Base-by-base conservation (phyloP, 139 green algal species). In the Protoeuglena noctilucae region DNA sequence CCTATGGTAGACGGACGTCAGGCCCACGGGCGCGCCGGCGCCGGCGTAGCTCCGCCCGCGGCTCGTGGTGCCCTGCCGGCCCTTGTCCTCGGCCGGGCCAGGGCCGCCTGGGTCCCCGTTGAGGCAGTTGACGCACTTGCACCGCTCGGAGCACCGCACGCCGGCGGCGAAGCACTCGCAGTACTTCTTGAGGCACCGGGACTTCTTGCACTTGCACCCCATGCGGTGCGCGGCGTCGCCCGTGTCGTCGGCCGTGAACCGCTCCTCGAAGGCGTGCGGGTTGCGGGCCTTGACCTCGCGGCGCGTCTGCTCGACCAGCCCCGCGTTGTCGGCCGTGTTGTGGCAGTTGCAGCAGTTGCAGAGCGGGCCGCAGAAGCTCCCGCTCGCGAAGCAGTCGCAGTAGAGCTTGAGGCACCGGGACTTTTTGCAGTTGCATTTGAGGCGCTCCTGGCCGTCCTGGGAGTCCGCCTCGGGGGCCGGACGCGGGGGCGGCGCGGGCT, bases 341-440 rank as follows among this genome's bases (percentile, higher is more conserved):
- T 19, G 34, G 34, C 34, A 43, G 9, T 12, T 12, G 34, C 7
- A 19, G 34, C 34, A 43, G 9, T 7, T 19, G 34, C 34, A 43
- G 34, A 7, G 9, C n/a, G n/a, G n/a, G 9, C 12, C 9, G 34
- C 34, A 43, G 34, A 19, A 43, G 9, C 12, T 7, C 34, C 34
- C 34, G 9, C 9, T 12, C 9, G 9, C 34, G 56, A 62, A 62
- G 56, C 56, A 62, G 28, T 62, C 56, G 56, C 56, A 62, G 43
- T 62, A 62, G 22, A 62, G 56, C 56, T 62, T 62, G 12, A 62
- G 29, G 56, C 56, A 62, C 56, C 41, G 22, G 3, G 56, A 62
- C 19, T 62, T 50, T 43, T 55, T 62, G 56, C 56, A 62, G 56
- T 62, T 62, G 56, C 56, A 62, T n/a, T n/a, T n/a, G n/a, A n/a